Evolutionary conservation across 2,329 filamentous ascomycete species (phyloP), one percentile per base, ranked within the genome.

Genomic region (Colletotrichum lini): DNA sequence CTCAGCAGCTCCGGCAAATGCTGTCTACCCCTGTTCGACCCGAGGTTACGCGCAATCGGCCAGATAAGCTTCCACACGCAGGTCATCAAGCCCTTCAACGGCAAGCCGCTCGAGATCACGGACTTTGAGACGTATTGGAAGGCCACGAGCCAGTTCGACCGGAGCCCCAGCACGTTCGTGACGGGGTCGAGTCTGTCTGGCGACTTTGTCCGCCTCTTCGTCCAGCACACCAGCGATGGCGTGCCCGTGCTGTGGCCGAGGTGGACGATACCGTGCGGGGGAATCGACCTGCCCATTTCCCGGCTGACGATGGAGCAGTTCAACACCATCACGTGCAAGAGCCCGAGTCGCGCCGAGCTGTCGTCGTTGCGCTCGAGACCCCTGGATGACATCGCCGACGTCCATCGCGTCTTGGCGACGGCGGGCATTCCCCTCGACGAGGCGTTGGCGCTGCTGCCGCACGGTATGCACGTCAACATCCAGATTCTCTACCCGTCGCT

Each of bases 51-150:
- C 56, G 93, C 95, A 10, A 98, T 99, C 77, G 96, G 96, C 7
- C 94, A 97, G 77, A 94, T 98, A 75, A 94, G 91, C 74, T 99
- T 99, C 85, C 93, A 94, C 74, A 97, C 94, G 66, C 95, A 98
- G 79, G 94, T 98, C 35, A 97, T 99, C 80, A 98, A 98, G 78
- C 96, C 96, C 0, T 99, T 98, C 83, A 91, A 92, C 73, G 96
- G 96, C 9, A 93, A 95, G 72, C 95, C 96, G 4, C 86, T 99
- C 26, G 96, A 99, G 81, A 98, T 99, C 72, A 97, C 96, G 1
- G 95, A 98, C 78, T 99, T 98, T 77, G 96, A 97, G 73, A 98
- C 96, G 0, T 99, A 99, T 82, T 99, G 96, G 96, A 99, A 98
- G 82, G 96, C 96, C 0, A 99, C 96, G 1, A 98, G 95, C 77